Evolutionary conservation across 768 basidiomycete genomes (phyloP).

Genomic region (Naganishia vishniacii): DNA sequence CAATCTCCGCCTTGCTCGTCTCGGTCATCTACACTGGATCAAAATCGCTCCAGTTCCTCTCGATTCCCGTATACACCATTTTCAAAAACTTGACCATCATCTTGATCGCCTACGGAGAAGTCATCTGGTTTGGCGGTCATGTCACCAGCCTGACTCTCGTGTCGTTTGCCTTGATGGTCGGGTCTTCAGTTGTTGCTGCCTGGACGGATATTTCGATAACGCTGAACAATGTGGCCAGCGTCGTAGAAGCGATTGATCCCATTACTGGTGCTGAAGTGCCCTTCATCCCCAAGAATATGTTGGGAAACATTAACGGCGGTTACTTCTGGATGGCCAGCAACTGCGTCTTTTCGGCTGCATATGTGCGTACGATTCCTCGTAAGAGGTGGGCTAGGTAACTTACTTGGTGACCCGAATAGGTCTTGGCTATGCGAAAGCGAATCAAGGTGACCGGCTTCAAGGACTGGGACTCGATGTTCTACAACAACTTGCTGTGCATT

Average conservation of each 20-base stretch:
- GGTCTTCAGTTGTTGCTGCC: constrained; percentile 95
- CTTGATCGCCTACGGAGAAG: constrained; percentile 95
- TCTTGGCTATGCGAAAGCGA: constrained; percentile 89
- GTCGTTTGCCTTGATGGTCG: constrained; percentile 89
- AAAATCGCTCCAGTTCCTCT: constrained; percentile 96
- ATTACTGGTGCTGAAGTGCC: constrained; percentile 45
- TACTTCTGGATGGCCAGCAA: constrained; percentile 97
- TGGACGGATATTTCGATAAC: constrained; percentile 72
- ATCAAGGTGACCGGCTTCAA: constrained; percentile 93
- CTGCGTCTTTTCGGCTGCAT: constrained; percentile 81
- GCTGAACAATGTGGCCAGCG: constrained; percentile 34
- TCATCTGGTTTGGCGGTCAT: constrained; percentile 88
- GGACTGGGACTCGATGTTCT: constrained; percentile 99
- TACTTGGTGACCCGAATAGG: constrained; percentile 53
- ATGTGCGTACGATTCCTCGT: constrained; percentile 57
- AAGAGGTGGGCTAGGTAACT: background rate
- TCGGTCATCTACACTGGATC: constrained; percentile 96
- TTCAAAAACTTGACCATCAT: constrained; percentile 99
- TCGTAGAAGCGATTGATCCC: constrained; percentile 36
- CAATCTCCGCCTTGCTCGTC: constrained; percentile 85
- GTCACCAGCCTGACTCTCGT: constrained; percentile 81
- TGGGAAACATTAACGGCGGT: constrained; percentile 64
- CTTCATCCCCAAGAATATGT: constrained; percentile 28
- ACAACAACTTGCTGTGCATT: constrained; percentile 92
- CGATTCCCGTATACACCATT: constrained; percentile 96